phyloP scores from a whole-genome alignment of 2,329 filamentous ascomycete species.

The Lecanicillium sp. region DNA sequence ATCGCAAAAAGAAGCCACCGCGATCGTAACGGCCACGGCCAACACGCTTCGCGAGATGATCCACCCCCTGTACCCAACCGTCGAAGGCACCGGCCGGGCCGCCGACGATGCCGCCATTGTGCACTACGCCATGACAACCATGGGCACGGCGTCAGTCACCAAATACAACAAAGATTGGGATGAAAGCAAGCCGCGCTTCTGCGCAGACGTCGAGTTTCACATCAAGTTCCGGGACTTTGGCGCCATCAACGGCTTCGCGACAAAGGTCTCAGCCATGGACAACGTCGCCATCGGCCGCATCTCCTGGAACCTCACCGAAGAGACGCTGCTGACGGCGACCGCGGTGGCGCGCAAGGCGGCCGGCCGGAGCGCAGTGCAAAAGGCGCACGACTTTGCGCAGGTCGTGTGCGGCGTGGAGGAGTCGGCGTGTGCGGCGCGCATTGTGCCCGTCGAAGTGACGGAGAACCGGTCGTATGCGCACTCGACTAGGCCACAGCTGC shows the following conservation, averaged over 20 bases:
- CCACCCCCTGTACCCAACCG: not conserved
- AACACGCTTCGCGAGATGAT: not conserved
- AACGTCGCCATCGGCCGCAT: not conserved
- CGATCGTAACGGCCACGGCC: not conserved
- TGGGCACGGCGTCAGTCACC: no score
- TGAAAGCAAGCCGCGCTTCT: no score
- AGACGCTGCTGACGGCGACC: not conserved
- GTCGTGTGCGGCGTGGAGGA: not conserved
- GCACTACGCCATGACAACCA: constrained; percentile 1
- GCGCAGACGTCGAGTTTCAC: not conserved
- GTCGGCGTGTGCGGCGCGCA: no score
- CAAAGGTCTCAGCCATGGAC: not conserved
- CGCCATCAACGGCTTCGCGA: not conserved
- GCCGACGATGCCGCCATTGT: not conserved
- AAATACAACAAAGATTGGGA: no score
- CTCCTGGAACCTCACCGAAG: not conserved
- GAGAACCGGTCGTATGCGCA: not conserved
- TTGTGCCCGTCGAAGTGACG: not conserved
- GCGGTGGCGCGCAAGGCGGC: not conserved
- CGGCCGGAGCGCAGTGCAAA: not conserved
- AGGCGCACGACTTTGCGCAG: not conserved
- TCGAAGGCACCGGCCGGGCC: not conserved
- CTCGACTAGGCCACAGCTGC: not conserved
- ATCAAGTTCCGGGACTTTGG: not conserved
- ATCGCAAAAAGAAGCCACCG: not conserved